Conservation (phyloP, 345 rosid species). For the Leavenworthia alabamica region DNA sequence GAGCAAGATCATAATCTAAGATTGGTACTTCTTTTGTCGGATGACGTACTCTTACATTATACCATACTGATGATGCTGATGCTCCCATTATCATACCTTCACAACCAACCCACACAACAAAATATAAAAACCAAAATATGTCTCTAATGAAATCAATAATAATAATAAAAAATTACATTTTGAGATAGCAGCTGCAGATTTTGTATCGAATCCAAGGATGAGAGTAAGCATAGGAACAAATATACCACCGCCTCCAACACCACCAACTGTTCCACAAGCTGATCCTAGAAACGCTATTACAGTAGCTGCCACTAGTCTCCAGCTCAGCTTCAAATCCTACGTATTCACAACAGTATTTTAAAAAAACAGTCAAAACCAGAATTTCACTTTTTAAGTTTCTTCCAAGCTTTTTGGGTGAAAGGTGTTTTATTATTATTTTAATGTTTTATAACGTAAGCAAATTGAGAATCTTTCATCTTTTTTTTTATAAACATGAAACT, state of each 20-base stretch:
- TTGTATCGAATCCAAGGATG: constrained; percentile 82
- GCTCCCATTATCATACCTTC: constrained; percentile 99
- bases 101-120: too few species aligned
- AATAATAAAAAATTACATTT: constrained; percentile 44
- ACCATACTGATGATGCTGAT: constrained; percentile 89
- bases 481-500: background rate
- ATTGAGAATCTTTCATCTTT: background rate
- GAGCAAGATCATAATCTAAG: constrained; percentile 81
- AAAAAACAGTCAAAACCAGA: background rate
- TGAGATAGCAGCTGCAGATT: constrained; percentile 95
- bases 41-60: constrained; percentile 75
- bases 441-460: background rate
- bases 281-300: constrained; percentile 84
- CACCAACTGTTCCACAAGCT: constrained; percentile 93
- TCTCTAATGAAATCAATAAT: background rate
- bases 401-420: background rate
- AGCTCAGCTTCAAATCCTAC: constrained; percentile 61
- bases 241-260: constrained; percentile 97
- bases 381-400: background rate
- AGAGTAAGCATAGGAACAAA: constrained; percentile 96
- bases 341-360: background rate
- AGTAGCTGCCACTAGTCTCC: constrained; percentile 65
- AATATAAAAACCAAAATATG: background rate
- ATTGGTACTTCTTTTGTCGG: constrained; percentile 87
- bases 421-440: background rate